Conservation (phyloP, 2,329 filamentous ascomycete genomes). For the Aspergillus sp. region DNA sequence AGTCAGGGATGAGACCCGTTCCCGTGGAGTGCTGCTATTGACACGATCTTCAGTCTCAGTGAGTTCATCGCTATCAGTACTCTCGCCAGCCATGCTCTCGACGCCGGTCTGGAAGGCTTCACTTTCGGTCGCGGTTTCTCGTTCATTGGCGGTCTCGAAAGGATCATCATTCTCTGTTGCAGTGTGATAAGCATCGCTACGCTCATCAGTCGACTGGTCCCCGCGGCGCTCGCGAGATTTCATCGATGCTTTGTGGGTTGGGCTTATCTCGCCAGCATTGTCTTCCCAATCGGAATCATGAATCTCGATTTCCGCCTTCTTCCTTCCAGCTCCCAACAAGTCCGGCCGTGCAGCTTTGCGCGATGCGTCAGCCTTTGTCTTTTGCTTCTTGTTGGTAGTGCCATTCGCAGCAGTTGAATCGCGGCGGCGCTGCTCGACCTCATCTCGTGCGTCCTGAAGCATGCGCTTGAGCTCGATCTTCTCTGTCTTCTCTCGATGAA, state of each 20-base stretch:
- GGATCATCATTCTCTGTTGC: slow-evolving; percentile 71
- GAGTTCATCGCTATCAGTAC: slow-evolving; percentile 65
- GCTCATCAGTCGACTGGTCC: slow-evolving; percentile 42
- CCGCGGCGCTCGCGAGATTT: slow-evolving; percentile 27
- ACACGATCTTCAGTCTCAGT: slow-evolving; percentile 76
- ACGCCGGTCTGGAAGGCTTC: slow-evolving; percentile 94
- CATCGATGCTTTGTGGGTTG: slow-evolving; percentile 47
- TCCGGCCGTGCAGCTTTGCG: slow-evolving; percentile 76
- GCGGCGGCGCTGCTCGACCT: slow-evolving; percentile 69
- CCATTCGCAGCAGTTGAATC: slow-evolving; percentile 48
- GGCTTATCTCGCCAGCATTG: slow-evolving; percentile 61
- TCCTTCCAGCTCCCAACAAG: slow-evolving; percentile 72
- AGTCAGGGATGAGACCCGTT: slow-evolving; percentile 39
- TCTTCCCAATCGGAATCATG: slow-evolving; percentile 93
- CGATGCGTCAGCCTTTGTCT: slow-evolving; percentile 65
- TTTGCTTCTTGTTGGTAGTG: slow-evolving; percentile 52
- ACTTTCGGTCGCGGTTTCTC: slow-evolving; percentile 73
- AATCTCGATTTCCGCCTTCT: slow-evolving; percentile 73
- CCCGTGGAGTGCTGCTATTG: slow-evolving; percentile 36
- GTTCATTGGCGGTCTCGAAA: slow-evolving; percentile 77
- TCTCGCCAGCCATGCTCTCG: slow-evolving; percentile 69
- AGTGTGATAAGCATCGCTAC: slow-evolving; percentile 73
- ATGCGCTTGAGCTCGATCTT: slow-evolving; percentile 94
- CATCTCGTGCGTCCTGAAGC: slow-evolving; percentile 91
- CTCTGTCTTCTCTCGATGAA: slow-evolving; percentile 97